phyloP scores from a whole-genome alignment of 495 filamentous ascomycete genomes.

The Aspergillus coremiiformis region DNA sequence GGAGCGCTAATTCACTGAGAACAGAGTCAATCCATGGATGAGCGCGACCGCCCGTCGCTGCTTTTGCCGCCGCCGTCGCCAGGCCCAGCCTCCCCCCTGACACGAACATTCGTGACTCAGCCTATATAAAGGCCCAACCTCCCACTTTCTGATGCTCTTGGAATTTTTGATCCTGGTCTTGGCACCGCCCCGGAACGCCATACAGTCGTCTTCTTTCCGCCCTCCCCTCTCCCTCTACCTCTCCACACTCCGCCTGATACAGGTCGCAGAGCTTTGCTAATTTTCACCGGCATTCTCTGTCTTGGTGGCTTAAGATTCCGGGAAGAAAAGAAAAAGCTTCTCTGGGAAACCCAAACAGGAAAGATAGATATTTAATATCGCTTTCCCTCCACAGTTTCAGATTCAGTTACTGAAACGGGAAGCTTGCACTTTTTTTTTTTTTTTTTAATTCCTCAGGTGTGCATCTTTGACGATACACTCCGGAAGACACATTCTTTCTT shows the following conservation, averaged over 20 bases:
- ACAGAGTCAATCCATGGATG: conserved; percentile 27
- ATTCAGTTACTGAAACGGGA: conserved; percentile 25
- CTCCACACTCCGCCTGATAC: conserved; percentile 16
- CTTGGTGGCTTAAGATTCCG: conserved; percentile 5
- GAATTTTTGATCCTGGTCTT: conserved; percentile 41
- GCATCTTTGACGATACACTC: conserved; percentile 14
- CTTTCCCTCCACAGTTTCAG: conserved; percentile 15
- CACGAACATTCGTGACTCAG: conserved; percentile 30
- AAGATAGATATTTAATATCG: conserved; percentile 11
- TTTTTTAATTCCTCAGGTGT: conserved; percentile 3
- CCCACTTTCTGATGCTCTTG: conserved; percentile 30
- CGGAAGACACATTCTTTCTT: conserved; percentile 18
- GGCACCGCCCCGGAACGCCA: conserved; percentile 38
- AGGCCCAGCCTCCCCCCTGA: conserved; percentile 39
- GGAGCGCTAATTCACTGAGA: conserved; percentile 9
- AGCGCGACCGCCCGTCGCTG: conserved; percentile 26
- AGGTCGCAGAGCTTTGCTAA: conserved; percentile 17
- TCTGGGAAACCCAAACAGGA: conserved; percentile 2
- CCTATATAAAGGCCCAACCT: conserved; percentile 45
- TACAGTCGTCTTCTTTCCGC: conserved; percentile 21
- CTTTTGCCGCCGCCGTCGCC: conserved; percentile 37
- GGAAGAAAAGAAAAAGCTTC: conserved; percentile 18
- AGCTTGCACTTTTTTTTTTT: conserved; percentile 19
- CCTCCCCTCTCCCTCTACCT: conserved; percentile 16
- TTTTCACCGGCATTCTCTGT: conserved; percentile 7